These are phyloP conservation scores for Boehmeria nivea DNA, from an alignment of 306 rosid genomes.

Conservation along the genomic window DNA sequence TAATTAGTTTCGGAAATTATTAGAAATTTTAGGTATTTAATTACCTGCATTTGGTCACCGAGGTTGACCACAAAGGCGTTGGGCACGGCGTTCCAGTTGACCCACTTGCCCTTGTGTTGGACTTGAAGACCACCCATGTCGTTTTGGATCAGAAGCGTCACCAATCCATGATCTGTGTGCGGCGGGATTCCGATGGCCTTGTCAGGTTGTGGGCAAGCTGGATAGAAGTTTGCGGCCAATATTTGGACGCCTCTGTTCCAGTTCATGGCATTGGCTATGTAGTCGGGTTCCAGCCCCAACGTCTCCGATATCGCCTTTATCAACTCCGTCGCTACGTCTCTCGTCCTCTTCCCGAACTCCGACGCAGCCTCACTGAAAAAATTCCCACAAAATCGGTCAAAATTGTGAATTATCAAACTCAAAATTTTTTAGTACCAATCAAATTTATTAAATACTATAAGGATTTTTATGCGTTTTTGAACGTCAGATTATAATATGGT, in stretches of 20 bases:
- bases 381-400: no score
- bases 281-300: conserved; percentile 39
- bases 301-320: conserved; percentile 46
- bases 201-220: conserved; percentile 65
- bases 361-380: conserved; percentile 5
- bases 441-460: not conserved
- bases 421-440: not conserved
- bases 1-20: no score
- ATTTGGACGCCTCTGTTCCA: conserved; percentile 37
- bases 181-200: conserved; percentile 61
- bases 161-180: conserved; percentile 63
- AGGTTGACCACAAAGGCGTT: conserved; percentile 38
- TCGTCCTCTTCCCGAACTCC: conserved; percentile 16
- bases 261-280: conserved; percentile 30
- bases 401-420: no score
- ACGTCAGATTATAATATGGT: no score
- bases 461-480: not conserved
- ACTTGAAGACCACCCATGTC: conserved; percentile 60
- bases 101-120: conserved; percentile 48
- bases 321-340: conserved; percentile 23
- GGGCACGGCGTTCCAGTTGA: conserved; percentile 41
- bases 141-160: conserved; percentile 48
- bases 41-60: conserved; percentile 69
- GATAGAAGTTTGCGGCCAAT: conserved; percentile 42
- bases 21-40: no score